Evolutionary conservation across 345 rosid species (phyloP), one percentile per base, ranked within the genome.

Genomic region (Ceriops zippeliana): DNA sequence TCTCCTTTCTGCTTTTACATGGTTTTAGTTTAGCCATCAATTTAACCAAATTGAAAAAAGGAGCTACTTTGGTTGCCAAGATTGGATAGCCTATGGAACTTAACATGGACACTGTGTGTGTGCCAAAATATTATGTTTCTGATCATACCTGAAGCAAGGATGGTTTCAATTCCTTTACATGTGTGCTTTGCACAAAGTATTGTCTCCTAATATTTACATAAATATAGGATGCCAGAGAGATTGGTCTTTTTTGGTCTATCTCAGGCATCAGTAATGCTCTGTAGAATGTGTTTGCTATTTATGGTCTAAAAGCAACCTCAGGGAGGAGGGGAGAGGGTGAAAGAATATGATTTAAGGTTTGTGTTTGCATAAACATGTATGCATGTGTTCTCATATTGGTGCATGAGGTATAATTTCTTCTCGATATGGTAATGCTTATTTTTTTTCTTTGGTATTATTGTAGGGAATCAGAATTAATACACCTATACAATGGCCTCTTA

Each of bases 401-500:
- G 17, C 49, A 42, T 3, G 49, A 13, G 49, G 34, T 62, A 27
- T 20, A 28, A 22, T 37, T 15, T 61, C 24, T 32, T 11, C 22
- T 46, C 24, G 7, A 15, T 19, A 26, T 28, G 51, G 56, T 65
- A 13, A 53, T 11, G 53, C 17, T 3, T 56, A n/a, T 56, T 8
- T 56, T 27, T 21, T 56, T 46, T 62, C 31, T 71, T 51, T 32
- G 61, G 26, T 66, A 20, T 54, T 51, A 49, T 65, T 81, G 70
- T 77, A 93, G 98, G 98, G 98, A 53, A 87, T 93, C 72, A 69
- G 81, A 49, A 80, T 93, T 74, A 89, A 81, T 75, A 86, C 96
- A 58, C 97, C 98, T 52, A 73, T 90, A 47, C 96, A 87, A 66
- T 93, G 97, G 97, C 98, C 98, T 82, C 81, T 85, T 47, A 87